A percentile compares a stretch with the other conserved stretches of the same genome.
Conservation (phyloP, 139 green algal genomes). For the Chlorella ohadii region DNA sequence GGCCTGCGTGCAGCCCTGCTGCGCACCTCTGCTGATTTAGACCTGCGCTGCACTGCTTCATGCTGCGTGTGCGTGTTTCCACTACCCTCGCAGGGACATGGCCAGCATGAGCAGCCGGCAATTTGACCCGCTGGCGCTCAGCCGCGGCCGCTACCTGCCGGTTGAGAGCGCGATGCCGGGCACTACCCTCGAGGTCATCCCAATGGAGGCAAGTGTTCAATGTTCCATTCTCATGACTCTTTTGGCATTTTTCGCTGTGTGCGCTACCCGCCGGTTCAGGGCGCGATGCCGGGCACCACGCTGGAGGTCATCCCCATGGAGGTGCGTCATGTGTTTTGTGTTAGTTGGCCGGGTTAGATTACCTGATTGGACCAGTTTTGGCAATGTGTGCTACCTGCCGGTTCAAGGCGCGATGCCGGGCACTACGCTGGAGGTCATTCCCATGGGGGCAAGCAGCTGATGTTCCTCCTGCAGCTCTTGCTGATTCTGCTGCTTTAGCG, state of each 20-base stretch:
- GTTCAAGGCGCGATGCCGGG: constrained; percentile 93
- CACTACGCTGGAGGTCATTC: constrained; percentile 92
- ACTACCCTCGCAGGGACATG: constrained; percentile 73
- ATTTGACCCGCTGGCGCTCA: constrained; percentile 63
- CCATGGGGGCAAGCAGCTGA: constrained; percentile 56
- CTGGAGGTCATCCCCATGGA: constrained; percentile 87
- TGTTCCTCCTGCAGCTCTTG: no score
- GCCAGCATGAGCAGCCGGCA: constrained; percentile 47
- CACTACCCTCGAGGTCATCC: constrained; percentile 92
- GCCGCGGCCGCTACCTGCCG: constrained; percentile 64
- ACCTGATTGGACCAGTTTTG: no score
- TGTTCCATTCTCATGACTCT: not conserved
- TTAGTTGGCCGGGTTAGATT: no score
- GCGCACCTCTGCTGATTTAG: no score
- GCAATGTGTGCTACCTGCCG: constrained; percentile 78
- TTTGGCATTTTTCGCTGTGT: no score
- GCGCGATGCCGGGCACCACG: constrained; percentile 95
- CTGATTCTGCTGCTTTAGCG: no score
- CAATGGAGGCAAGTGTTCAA: constrained; percentile 48
- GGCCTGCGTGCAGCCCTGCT: no score
- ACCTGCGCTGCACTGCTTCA: no score
- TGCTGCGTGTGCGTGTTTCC: no score
- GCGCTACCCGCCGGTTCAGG: constrained; percentile 82
- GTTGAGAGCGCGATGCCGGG: constrained; percentile 94
- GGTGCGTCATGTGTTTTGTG: not conserved